Evolutionary conservation across 1,139 yeast genomes (phyloP).

Genomic region (Candida albicans): DNA sequence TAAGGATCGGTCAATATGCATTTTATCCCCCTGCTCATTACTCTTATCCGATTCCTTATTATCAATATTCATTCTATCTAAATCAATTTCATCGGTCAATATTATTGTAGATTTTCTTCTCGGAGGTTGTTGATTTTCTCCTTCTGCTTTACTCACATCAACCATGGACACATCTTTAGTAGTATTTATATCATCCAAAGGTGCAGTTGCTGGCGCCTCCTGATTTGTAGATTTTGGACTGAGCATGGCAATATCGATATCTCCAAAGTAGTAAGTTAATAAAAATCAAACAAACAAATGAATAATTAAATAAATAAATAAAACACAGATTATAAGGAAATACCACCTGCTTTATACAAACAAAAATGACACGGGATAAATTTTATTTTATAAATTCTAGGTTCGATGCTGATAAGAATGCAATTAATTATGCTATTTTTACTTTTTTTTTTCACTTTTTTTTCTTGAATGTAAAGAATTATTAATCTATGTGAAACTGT

Average conservation of each 20-base stretch:
- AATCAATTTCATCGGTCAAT: conserved; percentile 39
- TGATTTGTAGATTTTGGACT: conserved; percentile 1
- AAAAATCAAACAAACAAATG: too few relatives aligned
- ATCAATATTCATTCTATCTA: conserved; percentile 41
- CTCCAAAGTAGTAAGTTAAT: too few relatives aligned
- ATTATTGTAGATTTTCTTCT: conserved; percentile 45
- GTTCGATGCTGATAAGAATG: too few relatives aligned
- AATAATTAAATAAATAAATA: too few relatives aligned
- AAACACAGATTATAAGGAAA: too few relatives aligned
- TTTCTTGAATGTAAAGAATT: too few relatives aligned
- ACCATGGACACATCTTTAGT: conserved; percentile 41
- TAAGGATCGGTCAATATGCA: conserved; percentile 23
- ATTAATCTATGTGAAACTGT: too few relatives aligned
- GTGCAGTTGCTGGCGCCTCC: background rate
- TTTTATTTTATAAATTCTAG: too few relatives aligned
- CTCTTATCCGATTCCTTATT: conserved; percentile 7
- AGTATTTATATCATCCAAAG: background rate
- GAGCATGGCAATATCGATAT: background rate
- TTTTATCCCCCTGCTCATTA: conserved; percentile 12
- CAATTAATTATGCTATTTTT: too few relatives aligned
- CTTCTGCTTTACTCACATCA: conserved; percentile 33
- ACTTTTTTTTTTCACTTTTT: too few relatives aligned
- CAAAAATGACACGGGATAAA: too few relatives aligned
- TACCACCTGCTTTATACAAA: too few relatives aligned
- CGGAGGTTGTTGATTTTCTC: conserved; percentile 19